Percentiles rank a stretch among this genome's conserved stretches.
Conservation (phyloP, 2,329 filamentous ascomycete species). For the Chalara sp. region DNA sequence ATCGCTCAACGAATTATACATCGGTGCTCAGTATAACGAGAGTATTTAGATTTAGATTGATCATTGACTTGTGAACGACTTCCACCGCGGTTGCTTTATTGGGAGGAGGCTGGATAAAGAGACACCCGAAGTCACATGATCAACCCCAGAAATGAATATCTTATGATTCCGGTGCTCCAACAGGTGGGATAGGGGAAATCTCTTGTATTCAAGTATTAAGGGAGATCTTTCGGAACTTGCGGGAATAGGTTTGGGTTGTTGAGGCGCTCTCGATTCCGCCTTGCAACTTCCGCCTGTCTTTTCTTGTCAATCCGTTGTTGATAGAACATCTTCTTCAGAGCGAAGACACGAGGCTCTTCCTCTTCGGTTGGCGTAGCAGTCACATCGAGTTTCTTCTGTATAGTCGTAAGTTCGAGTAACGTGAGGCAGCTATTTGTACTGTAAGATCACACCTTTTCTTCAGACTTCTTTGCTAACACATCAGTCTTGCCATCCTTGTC, state of each 20-base stretch:
- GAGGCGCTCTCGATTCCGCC: constrained; percentile 72
- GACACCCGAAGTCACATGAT: no score
- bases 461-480: constrained; percentile 36
- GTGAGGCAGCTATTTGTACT: constrained; percentile 9
- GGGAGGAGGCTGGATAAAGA: no score
- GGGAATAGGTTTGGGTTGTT: constrained; percentile 78
- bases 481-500: constrained; percentile 39
- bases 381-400: constrained; percentile 20
- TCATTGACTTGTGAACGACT: no score
- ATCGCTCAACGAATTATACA: no score
- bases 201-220: constrained; percentile 18
- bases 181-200: no score
- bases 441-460: constrained; percentile 28
- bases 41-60: no score
- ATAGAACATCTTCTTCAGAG: constrained; percentile 81
- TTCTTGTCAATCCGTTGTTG: constrained; percentile 77
- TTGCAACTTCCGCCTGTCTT: constrained; percentile 70
- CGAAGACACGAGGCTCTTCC: constrained; percentile 73
- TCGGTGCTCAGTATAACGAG: no score
- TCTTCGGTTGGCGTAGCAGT: constrained; percentile 31
- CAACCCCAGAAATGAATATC: no score
- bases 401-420: constrained; percentile 4
- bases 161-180: no score
- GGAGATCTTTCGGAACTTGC: constrained; percentile 64
- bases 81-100: no score